Percentiles rank a stretch among this genome's conserved stretches.
phyloP scores from a whole-genome alignment of 2,329 filamentous ascomycete genomes.

The Aotearoamyces nothofagi region DNA sequence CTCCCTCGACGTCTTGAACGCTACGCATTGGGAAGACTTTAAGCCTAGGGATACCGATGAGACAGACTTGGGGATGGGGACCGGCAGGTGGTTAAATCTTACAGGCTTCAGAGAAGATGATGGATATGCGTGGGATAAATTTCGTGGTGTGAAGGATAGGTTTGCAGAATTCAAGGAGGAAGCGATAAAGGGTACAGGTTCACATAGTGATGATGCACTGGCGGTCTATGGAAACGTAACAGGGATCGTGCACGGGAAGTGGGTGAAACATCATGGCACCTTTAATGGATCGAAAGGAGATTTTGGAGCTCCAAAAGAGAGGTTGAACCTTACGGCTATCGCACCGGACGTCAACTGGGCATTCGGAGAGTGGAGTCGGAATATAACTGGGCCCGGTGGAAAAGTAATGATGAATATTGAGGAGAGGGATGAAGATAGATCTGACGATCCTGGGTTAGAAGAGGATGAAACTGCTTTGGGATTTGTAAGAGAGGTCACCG shows the following conservation, averaged over 20 bases:
- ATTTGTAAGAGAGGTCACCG: conserved; percentile 50
- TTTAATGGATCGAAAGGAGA: neutral
- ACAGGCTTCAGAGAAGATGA: conserved; percentile 64
- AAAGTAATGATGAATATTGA: conserved; percentile 55
- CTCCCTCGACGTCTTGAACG: conserved; percentile 37
- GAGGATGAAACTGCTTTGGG: conserved; percentile 18
- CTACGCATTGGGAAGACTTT: conserved; percentile 45
- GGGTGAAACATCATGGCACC: conserved; percentile 13
- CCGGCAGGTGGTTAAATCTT: conserved; percentile 41
- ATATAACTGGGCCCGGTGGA: conserved; percentile 61
- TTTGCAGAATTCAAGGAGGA: conserved; percentile 45
- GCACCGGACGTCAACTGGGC: conserved; percentile 52
- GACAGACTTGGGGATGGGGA: too few species aligned
- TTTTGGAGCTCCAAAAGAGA: neutral
- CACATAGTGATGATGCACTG: conserved; percentile 6
- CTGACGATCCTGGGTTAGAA: conserved; percentile 3
- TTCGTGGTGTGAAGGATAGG: conserved; percentile 49
- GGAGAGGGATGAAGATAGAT: conserved; percentile 26
- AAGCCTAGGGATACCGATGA: conserved; percentile 23
- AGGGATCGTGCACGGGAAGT: conserved; percentile 17
- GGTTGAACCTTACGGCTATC: conserved; percentile 50
- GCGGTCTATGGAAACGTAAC: conserved; percentile 20
- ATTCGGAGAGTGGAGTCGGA: conserved; percentile 52
- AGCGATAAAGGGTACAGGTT: conserved; percentile 22
- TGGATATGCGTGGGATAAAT: conserved; percentile 62